Conservation (phyloP, 2,329 filamentous ascomycete genomes). For the Monosporascus sp. region DNA sequence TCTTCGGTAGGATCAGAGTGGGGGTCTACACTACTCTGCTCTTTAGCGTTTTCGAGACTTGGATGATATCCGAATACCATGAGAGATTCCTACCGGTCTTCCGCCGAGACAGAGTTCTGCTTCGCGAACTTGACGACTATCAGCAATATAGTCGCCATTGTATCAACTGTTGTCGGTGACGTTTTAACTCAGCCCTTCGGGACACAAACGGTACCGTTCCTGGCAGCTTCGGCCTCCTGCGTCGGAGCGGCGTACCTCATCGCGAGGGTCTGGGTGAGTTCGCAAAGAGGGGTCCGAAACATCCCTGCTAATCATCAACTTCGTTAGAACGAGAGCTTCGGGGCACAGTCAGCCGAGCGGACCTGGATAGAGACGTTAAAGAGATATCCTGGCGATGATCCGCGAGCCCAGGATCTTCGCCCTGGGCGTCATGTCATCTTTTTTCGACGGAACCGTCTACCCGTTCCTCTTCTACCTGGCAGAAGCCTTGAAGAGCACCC, state of each 20-base stretch:
- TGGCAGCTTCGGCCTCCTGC: constrained; percentile 16
- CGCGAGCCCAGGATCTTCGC: constrained; percentile 32
- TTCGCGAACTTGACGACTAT: constrained; percentile 48
- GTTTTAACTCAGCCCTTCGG: constrained; percentile 41
- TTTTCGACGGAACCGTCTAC: constrained; percentile 59
- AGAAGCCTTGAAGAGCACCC: constrained; percentile 43
- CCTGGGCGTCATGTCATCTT: constrained; percentile 46
- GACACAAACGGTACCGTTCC: constrained; percentile 48
- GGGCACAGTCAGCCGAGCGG: not conserved
- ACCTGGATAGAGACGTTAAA: not conserved
- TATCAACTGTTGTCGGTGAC: constrained; percentile 47
- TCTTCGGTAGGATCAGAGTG: constrained; percentile 48
- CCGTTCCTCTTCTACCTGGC: constrained; percentile 61
- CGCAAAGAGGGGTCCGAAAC: not conserved
- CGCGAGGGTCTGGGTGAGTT: not conserved
- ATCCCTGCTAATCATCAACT: constrained; percentile 1
- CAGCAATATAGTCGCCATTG: constrained; percentile 52
- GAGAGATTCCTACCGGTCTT: constrained; percentile 37
- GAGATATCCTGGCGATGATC: constrained; percentile 2
- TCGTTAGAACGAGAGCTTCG: constrained; percentile 22
- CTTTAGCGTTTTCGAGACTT: constrained; percentile 55
- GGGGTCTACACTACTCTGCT: constrained; percentile 53
- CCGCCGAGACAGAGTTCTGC: constrained; percentile 26
- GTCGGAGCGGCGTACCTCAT: too few species aligned
- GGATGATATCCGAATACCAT: constrained; percentile 54